Base-by-base conservation (phyloP, 2,329 filamentous ascomycete genomes). In the Chaetomium sp. region DNA sequence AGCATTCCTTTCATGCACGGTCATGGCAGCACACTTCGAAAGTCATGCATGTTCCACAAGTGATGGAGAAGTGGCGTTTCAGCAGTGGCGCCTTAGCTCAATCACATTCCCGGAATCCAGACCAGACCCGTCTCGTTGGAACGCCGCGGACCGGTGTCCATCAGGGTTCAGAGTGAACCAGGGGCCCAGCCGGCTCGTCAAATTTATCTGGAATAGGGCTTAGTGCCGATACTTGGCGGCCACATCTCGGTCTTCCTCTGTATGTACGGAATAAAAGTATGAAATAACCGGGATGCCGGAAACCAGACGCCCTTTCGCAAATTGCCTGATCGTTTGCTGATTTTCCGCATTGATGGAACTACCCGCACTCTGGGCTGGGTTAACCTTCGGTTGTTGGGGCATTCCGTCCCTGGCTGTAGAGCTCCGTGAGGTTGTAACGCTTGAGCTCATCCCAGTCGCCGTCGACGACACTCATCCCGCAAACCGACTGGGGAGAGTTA, bases 401-500 rank as follows among this genome's bases (percentile, higher is more conserved):
- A 35, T 63, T 65, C n/a, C 54, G 62, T 51, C 74, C 75, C 33
- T 74, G 68, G 63, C 80, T 80, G 74, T 90, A 91, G 27, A 94
- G 83, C 75, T 92, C 90, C 63, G 89, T 86, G 47, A 96, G 77
- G 75, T 95, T 95, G 78, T 88, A 94, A 70, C 87, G 85, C 78
- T 91, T 93, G 66, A 93, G 80, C 55, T 81, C 80, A 57, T 92
- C 89, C 82, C 89, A 95, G 72, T 91, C 86, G 16, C 85, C 82
- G 66, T 87, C 86, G 4, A 95, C 89, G 38, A 95, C 90, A 68
- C 90, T 92, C 80, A 95, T 88, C 25, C 91, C 90, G 72, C 89
- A 90, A 49, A 91, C 83, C 62, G 87, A 88, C 73, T 72, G 51
- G 57, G n/a, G 56, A 45, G 13, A 25, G 65, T 69, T 57, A 70